Percentiles rank a stretch among this genome's conserved stretches.
Conservation (phyloP, 2,329 filamentous ascomycete species). For the Hypoxylon sp. region DNA sequence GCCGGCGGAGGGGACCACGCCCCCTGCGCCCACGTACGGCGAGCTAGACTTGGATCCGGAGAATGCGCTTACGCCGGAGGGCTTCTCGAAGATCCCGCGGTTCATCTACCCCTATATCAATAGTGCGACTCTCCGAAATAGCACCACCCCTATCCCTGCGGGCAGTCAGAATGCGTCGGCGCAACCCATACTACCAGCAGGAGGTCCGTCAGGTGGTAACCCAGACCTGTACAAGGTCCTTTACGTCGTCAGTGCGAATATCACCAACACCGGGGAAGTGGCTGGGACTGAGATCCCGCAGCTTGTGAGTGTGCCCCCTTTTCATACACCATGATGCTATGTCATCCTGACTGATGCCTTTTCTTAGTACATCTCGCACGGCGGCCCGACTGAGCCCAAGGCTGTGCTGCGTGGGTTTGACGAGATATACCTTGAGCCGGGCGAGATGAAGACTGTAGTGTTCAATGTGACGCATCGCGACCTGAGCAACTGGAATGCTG, state of each 20-base stretch:
- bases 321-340: not conserved
- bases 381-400: slow-evolving; percentile 79
- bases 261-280: slow-evolving; percentile 78
- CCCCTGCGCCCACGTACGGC: slow-evolving; percentile 73
- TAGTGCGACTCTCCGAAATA: slow-evolving; percentile 65
- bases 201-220: slow-evolving; percentile 74
- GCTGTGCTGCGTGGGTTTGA: slow-evolving; percentile 84
- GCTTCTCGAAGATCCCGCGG: slow-evolving; percentile 65
- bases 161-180: slow-evolving; percentile 73
- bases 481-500: slow-evolving; percentile 87
- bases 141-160: slow-evolving; percentile 63
- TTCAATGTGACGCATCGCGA: slow-evolving; percentile 83
- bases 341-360: slow-evolving; percentile 1
- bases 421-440: slow-evolving; percentile 78
- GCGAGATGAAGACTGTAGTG: slow-evolving; percentile 75
- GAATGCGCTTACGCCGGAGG: slow-evolving; percentile 61
- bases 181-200: slow-evolving; percentile 67
- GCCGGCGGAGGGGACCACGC: slow-evolving; percentile 73
- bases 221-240: slow-evolving; percentile 76
- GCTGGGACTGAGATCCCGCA: slow-evolving; percentile 81
- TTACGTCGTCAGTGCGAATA: slow-evolving; percentile 74
- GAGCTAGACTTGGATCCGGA: slow-evolving; percentile 58
- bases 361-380: slow-evolving; percentile 77
- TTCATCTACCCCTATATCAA: slow-evolving; percentile 82
- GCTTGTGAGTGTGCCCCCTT: slow-evolving; percentile 58